Evolutionary conservation across 768 basidiomycete genomes (phyloP).

Genomic region (Chalciporus piperatus): DNA sequence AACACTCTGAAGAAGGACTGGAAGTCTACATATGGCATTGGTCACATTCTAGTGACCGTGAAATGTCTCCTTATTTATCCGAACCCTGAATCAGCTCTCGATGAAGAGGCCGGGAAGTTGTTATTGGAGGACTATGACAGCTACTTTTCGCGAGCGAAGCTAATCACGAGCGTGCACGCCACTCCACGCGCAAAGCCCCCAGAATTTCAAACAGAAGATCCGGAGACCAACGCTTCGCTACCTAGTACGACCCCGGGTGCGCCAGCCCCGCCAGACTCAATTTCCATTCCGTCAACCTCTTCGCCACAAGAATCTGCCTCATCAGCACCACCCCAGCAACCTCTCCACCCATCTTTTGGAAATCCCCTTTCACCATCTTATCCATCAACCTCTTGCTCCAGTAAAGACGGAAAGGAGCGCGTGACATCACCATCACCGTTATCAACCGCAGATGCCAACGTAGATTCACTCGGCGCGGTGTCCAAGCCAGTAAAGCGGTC

Average conservation of each 20-base stretch:
- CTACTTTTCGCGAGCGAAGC: constrained; percentile 81
- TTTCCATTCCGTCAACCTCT: constrained; percentile 42
- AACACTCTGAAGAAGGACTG: constrained; percentile 98
- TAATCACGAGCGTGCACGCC: constrained; percentile 91
- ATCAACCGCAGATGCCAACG: constrained; percentile 69
- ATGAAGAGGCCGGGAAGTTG: constrained; percentile 94
- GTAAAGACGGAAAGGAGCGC: constrained; percentile 50
- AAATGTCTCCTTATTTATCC: constrained; percentile 96
- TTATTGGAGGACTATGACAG: constrained; percentile 85
- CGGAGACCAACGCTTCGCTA: constrained; percentile 14
- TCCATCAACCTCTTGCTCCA: constrained; percentile 30
- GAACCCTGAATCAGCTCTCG: constrained; percentile 93
- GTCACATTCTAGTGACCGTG: constrained; percentile 87
- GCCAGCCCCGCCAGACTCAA: constrained; percentile 25
- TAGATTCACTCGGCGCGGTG: constrained; percentile 38
- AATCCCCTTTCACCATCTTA: constrained; percentile 43
- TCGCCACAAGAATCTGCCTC: constrained; percentile 43
- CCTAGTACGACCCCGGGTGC: constrained; percentile 18
- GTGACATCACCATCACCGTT: constrained; percentile 67
- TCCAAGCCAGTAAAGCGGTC: constrained; percentile 67
- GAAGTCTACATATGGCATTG: constrained; percentile 89
- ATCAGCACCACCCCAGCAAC: constrained; percentile 36
- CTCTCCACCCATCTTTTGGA: constrained; percentile 25
- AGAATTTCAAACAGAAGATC: constrained; percentile 57
- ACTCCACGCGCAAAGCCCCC: constrained; percentile 70